phyloP scores from a whole-genome alignment of 257 asterid genomes.

The Solanum ossicruentum region DNA sequence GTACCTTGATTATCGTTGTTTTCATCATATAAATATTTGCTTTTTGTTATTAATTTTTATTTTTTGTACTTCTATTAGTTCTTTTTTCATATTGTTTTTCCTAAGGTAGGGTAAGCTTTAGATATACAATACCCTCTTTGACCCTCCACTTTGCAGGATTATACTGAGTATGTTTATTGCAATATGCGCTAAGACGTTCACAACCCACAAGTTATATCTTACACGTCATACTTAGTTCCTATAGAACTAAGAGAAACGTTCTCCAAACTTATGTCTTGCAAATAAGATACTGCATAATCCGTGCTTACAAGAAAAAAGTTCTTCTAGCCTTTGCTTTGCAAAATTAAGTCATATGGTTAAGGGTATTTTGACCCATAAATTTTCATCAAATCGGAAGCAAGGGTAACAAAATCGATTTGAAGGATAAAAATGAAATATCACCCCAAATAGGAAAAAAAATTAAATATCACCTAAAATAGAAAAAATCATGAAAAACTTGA shows the following conservation, averaged over 20 bases:
- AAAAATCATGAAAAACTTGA: too few relatives aligned
- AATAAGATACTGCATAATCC: neutral
- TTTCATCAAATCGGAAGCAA: neutral
- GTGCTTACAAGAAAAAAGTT: neutral
- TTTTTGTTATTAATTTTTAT: too few relatives aligned
- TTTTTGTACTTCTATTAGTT: neutral
- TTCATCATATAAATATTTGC: too few relatives aligned
- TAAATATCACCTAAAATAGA: too few relatives aligned
- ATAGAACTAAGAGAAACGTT: too few relatives aligned
- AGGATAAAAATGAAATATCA: neutral
- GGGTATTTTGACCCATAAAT: neutral
- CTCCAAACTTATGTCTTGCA: neutral
- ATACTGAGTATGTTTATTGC: too few relatives aligned
- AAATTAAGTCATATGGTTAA: neutral
- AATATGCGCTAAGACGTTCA: neutral
- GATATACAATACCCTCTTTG: too few relatives aligned
- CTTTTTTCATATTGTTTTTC: too few relatives aligned
- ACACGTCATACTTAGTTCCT: too few relatives aligned
- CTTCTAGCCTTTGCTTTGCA: neutral
- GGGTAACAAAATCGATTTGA: neutral
- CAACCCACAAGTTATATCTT: neutral
- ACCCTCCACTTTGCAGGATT: too few relatives aligned
- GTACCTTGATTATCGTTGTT: neutral
- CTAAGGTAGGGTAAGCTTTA: too few relatives aligned
- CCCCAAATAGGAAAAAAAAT: too few relatives aligned